These are phyloP conservation scores for Pogostemon cablin DNA, from an alignment of 257 asterid genomes.

Conservation along the genomic window DNA sequence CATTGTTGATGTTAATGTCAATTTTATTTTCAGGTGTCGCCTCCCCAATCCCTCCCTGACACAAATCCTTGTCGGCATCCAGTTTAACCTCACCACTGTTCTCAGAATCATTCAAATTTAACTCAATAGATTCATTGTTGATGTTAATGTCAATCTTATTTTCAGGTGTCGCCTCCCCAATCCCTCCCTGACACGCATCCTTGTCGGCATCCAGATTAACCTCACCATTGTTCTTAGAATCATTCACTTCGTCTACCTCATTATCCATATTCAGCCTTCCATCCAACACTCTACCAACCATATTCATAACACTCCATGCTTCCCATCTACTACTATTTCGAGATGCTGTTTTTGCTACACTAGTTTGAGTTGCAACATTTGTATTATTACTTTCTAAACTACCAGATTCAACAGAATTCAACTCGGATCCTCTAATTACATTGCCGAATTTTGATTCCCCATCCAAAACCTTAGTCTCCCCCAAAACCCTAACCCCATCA, in stretches of 20 bases:
- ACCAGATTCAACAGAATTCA: constrained; percentile 29
- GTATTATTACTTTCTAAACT: constrained; percentile 2
- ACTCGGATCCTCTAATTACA: constrained; percentile 29
- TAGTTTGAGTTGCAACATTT: constrained; percentile 22
- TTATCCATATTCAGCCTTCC: constrained; percentile 44
- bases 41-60: constrained; percentile 24
- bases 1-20: constrained; percentile 17
- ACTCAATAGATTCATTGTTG: constrained; percentile 21
- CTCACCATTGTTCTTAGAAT: constrained; percentile 9
- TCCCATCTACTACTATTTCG: constrained; percentile 30
- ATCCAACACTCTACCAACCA: constrained; percentile 52
- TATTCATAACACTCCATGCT: constrained; percentile 45
- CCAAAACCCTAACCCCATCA: constrained; percentile 55
- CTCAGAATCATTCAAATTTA: neutral
- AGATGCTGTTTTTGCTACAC: constrained; percentile 32
- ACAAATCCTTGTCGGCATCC: constrained; percentile 31
- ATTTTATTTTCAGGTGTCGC: constrained; percentile 16
- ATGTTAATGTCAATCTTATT: constrained; percentile 19
- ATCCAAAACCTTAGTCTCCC: constrained; percentile 35
- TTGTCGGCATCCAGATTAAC: constrained; percentile 27
- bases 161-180: constrained; percentile 29
- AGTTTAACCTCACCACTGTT: constrained; percentile 4
- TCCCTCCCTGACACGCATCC: constrained; percentile 19
- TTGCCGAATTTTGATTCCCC: constrained; percentile 23
- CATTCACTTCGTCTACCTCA: constrained; percentile 32